A percentile compares a stretch with the other conserved stretches of the same genome.
Conservation (phyloP, 139 green algal species). For the Diplosphaera chodatii region DNA sequence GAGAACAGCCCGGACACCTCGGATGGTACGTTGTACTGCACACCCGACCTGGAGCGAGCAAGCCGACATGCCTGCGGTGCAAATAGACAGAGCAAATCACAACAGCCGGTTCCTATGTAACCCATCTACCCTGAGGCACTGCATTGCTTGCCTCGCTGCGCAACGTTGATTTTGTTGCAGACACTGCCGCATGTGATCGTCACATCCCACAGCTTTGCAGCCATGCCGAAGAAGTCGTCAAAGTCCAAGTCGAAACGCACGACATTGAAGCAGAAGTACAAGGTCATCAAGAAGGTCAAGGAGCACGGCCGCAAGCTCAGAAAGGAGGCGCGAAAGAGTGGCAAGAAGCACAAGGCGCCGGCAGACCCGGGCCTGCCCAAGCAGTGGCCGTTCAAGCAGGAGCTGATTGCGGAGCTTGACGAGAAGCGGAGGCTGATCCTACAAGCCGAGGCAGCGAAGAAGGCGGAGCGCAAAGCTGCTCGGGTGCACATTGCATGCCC, state of each 20-base stretch:
- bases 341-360: constrained; percentile 42
- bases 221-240: constrained; percentile 77
- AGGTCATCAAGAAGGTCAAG: constrained; percentile 80
- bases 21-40: no score
- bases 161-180: no score
- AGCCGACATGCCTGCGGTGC: no score
- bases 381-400: constrained; percentile 90
- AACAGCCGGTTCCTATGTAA: no score
- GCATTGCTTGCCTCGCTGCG: no score
- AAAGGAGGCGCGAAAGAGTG: constrained; percentile 71
- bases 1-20: no score
- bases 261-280: constrained; percentile 93
- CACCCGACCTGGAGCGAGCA: no score
- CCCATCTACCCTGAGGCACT: no score
- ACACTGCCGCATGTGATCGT: no score
- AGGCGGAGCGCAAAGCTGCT: constrained; percentile 48
- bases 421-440: constrained; percentile 63
- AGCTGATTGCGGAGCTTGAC: constrained; percentile 87
- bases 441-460: constrained; percentile 55
- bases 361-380: constrained; percentile 93
- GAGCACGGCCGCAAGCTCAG: constrained; percentile 85
- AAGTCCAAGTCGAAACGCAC: constrained; percentile 89
- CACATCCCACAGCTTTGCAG: no score
- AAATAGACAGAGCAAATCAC: no score
- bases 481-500: no score